Evolutionary conservation across 345 rosid genomes (phyloP).

Genomic region (Gynandropsis gynandra): DNA sequence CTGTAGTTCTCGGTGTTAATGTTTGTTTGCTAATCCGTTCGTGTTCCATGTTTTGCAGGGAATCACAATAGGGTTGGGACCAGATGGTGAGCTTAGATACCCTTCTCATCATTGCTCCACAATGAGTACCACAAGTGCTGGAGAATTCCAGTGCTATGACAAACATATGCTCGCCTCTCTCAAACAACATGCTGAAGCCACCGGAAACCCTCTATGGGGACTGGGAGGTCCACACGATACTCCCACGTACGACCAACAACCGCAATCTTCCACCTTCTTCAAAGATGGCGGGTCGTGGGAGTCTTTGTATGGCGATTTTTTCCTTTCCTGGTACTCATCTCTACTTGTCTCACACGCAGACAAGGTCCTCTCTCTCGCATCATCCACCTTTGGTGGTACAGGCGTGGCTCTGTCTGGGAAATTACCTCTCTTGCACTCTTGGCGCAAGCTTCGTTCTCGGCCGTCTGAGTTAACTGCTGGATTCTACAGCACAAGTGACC

Average conservation of each 20-base stretch:
- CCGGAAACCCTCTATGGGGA: slow-evolving; percentile 82
- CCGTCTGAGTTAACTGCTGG: slow-evolving; percentile 82
- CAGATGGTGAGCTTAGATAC: slow-evolving; percentile 75
- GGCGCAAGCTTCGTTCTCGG: slow-evolving; percentile 65
- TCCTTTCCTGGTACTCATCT: slow-evolving; percentile 81
- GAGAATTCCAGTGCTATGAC: slow-evolving; percentile 92
- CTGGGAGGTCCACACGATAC: slow-evolving; percentile 90
- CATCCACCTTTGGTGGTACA: slow-evolving; percentile 36
- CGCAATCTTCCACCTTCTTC: slow-evolving; percentile 48
- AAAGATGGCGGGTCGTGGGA: slow-evolving; percentile 89
- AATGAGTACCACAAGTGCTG: slow-evolving; percentile 29
- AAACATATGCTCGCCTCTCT: slow-evolving; percentile 63
- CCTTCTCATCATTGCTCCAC: slow-evolving; percentile 47
- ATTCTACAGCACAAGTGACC: slow-evolving; percentile 47
- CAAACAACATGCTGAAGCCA: slow-evolving; percentile 57
- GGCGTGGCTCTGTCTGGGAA: slow-evolving; percentile 45
- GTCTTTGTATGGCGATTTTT: slow-evolving; percentile 69
- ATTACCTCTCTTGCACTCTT: slow-evolving; percentile 61
- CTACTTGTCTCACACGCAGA: slow-evolving; percentile 63
- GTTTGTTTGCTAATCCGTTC: slow-evolving; percentile 5
- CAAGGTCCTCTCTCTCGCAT: slow-evolving; percentile 59
- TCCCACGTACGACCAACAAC: slow-evolving; percentile 49
- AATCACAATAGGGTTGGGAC: slow-evolving; percentile 78
- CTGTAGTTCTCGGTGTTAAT: slow-evolving; percentile 2
- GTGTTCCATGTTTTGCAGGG: slow-evolving; percentile 51